A percentile compares a stretch with the other conserved stretches of the same genome.
Conservation (phyloP, 768 basidiomycete genomes). For the Tulasnella sp. region DNA sequence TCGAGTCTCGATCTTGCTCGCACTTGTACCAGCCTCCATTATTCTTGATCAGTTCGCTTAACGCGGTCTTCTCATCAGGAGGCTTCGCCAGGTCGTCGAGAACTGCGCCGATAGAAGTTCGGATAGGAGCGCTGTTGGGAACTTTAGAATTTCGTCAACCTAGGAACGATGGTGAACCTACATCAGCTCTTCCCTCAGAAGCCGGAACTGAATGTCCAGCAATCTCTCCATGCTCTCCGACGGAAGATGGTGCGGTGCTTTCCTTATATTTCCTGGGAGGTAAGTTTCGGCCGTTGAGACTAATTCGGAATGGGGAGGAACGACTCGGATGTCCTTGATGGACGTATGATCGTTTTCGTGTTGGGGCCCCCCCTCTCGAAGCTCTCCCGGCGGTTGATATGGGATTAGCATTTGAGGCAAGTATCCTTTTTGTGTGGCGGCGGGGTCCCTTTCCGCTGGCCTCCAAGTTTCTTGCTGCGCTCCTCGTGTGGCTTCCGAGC, state of each 20-base stretch:
- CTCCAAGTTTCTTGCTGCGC: background rate
- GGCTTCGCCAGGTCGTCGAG: conserved; percentile 37
- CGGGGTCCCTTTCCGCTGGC: conserved; percentile 24
- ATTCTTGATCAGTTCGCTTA: conserved; percentile 15
- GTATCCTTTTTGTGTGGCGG: conserved; percentile 30
- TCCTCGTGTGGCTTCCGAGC: conserved; percentile 34
- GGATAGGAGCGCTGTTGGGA: conserved; percentile 42
- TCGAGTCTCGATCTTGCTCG: conserved; percentile 8
- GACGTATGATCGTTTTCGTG: conserved; percentile 61
- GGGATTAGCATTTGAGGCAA: conserved; percentile 34
- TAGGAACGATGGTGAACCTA: conserved; percentile 27
- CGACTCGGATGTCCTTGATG: conserved; percentile 52
- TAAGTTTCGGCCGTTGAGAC: conserved; percentile 44
- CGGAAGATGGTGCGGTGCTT: conserved; percentile 56
- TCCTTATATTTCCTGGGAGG: conserved; percentile 51
- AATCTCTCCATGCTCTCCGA: conserved; percentile 53
- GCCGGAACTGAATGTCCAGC: conserved; percentile 68
- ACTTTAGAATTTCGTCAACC: background rate
- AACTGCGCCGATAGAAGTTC: conserved; percentile 44
- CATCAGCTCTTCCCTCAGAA: conserved; percentile 68
- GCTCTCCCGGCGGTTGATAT: conserved; percentile 50
- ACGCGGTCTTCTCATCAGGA: conserved; percentile 9
- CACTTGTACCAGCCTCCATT: conserved; percentile 27
- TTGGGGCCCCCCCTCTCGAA: conserved; percentile 44
- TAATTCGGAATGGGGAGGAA: conserved; percentile 63